A percentile compares a stretch with the other conserved stretches of the same genome.
Conservation (phyloP, 2,329 filamentous ascomycete genomes). For the Basipetospora chlamydospora region DNA sequence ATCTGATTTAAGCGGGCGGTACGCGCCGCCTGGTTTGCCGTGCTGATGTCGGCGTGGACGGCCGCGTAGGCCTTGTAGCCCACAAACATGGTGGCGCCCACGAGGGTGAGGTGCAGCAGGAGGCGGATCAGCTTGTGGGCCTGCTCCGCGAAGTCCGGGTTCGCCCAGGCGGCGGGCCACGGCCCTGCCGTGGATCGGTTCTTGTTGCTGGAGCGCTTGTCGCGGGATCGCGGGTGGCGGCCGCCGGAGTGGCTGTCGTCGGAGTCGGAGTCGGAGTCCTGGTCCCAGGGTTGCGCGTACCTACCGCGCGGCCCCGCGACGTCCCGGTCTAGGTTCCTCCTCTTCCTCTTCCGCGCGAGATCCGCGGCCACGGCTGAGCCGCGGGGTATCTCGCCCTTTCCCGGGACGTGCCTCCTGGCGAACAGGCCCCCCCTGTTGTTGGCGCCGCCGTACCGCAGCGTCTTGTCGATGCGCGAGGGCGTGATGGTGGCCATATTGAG, state of each 20-base stretch:
- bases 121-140: constrained; percentile 45
- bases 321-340: constrained; percentile 35
- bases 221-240: constrained; percentile 7
- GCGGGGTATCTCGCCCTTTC: constrained; percentile 49
- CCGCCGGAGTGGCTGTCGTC: constrained; percentile 20
- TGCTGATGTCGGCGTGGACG: constrained; percentile 59
- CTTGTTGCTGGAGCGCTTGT: constrained; percentile 13
- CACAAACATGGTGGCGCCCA: constrained; percentile 44
- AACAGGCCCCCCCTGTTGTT: constrained; percentile 22
- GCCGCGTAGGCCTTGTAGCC: constrained; percentile 43
- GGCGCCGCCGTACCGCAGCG: constrained; percentile 28
- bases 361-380: constrained; percentile 25
- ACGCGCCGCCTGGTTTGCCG: constrained; percentile 55
- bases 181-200: constrained; percentile 23
- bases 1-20: constrained; percentile 59
- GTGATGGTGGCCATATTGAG: constrained; percentile 29
- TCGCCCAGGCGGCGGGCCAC: constrained; percentile 34
- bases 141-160: constrained; percentile 44
- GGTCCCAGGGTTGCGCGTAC: constrained; percentile 28
- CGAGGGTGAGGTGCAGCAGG: constrained; percentile 48
- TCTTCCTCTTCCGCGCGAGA: constrained; percentile 38
- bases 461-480: constrained; percentile 30
- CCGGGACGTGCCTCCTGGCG: constrained; percentile 30
- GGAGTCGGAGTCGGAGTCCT: constrained; percentile 26
- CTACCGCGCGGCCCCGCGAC: constrained; percentile 34